Conservation (phyloP, 1,139 yeast species). For the Candida glucosophila region DNA sequence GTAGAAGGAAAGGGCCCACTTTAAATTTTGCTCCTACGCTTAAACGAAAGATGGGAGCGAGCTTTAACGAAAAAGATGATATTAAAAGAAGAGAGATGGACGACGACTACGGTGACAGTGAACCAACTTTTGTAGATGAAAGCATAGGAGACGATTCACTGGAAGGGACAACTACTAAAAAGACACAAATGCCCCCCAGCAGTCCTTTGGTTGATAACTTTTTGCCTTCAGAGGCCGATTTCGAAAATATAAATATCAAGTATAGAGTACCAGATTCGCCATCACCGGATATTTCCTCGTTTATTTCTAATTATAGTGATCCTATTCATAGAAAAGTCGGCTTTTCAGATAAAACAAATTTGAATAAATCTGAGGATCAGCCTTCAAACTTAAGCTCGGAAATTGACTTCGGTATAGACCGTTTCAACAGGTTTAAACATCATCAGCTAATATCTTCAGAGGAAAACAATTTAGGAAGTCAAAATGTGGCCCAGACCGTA, state of each 20-base stretch:
- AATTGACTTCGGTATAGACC: constrained; percentile 40
- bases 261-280: constrained; percentile 14
- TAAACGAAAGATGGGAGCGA: constrained; percentile 38
- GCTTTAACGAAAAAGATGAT: constrained; percentile 39
- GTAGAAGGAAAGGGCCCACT: constrained; percentile 11
- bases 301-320: too few species aligned
- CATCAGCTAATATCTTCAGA: too few species aligned
- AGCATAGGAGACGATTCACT: constrained; percentile 2
- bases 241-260: constrained; percentile 72
- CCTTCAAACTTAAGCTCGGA: constrained; percentile 32
- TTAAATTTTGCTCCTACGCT: constrained; percentile 23
- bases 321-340: too few species aligned
- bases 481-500: constrained; percentile 9
- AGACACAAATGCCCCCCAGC: constrained; percentile 18
- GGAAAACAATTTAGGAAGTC: too few species aligned
- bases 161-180: too few species aligned
- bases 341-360: too few species aligned
- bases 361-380: too few species aligned
- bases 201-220: constrained; percentile 15
- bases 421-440: constrained; percentile 33
- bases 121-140: too few species aligned
- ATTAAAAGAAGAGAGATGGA: constrained; percentile 26
- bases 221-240: constrained; percentile 20
- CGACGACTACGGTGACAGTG: too few species aligned
- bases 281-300: too few species aligned